Evolutionary conservation across 2,329 filamentous ascomycete species (phyloP), one percentile per base, ranked within the genome.

Genomic region (Cryphonectria carpinicola): DNA sequence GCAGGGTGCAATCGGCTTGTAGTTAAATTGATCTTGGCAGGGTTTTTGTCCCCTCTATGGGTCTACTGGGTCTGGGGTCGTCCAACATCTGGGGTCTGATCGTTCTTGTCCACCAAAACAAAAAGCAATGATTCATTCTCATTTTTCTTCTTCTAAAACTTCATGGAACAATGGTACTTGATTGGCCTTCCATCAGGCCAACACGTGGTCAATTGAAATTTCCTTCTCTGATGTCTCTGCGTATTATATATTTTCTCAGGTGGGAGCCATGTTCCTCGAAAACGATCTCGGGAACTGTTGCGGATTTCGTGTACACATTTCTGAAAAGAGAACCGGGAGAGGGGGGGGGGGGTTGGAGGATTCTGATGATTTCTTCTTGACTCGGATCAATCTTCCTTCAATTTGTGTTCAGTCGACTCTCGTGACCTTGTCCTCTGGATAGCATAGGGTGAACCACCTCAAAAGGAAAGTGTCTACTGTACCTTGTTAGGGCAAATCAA

Each of bases 51-150:
- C 43, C 62, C 39, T 52, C 43, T 41, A 62, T 63, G 58, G 67
- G 66, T 71, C 43, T 58, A 63, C 70, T 68, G 70, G 70, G 28
- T 66, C 61, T 52, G 54, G 37, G 46, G 49, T 64, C 41, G 61
- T 69, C 67, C 56, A 63, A 69, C 62, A 43, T 43, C 32, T 58
- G 46, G 66, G 68, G 66, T 69, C 70, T 65, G 70, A 65, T 65
- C 68, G 60, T 68, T 70, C 61, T 60, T 58, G 68, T 72, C 70
- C 68, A 62, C 68, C 60, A 72, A 72, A 72, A 69, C 70, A 70
- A 72, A 72, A 72, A 70, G 66, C 65, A 67, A 66, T 66, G 46
- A 67, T 67, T 67, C 65, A 67, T 60, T 67, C 52, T 67, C 52
- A 67, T 58, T 67, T 67, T 63, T 52, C 52, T 52, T 61, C 65